Evolutionary conservation across 1,139 yeast species (phyloP), one percentile per base, ranked within the genome.

Genomic region (Blastobotrys aristatus): DNA sequence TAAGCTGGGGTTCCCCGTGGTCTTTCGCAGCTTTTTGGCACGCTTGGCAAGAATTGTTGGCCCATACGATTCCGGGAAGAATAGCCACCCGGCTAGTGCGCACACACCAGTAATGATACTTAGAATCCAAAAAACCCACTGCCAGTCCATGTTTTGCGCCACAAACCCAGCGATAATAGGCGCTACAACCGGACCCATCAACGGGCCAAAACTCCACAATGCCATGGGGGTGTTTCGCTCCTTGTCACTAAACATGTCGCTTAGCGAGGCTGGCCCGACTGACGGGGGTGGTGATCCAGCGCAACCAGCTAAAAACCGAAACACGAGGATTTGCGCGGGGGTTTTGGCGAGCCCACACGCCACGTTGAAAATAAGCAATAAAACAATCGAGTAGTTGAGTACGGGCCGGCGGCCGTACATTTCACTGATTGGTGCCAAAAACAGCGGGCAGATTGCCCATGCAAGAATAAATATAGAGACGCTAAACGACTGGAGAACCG

Each of bases 211-310:
- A 0, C 79, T 71, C 61, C 76, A 81, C n/a, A 77, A 63, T 0
- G 82, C 80, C 71, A 81, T 68, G 2, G 86, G 85, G 29, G 69
- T 58, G 43, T 76, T 79, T 43, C 87, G 68, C 39, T 75, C 71
- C 30, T 65, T 58, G 53, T 78, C 79, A 42, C 69, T 68, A 65
- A 74, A 82, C 49, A 80, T 62, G 58, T 82, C 88, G n/a, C 84
- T 82, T 43, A 82, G 61, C 3, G 80, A 75, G 29, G 87, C 88
- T 1, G 84, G 85, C n/a, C 85, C 84, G n/a, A 80, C 82, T 46
- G 80, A 77, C 41, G 81, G 65, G 1, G 86, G 79, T 1, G 84
- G 81, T 48, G 82, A 76, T 3, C 83, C 84, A n/a, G 82, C 80
- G 26, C 75, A 63, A 1, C 88, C 88, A 1, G 84, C 84, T 7